Evolutionary conservation across 257 asterid species (phyloP).

Genomic region (Nicotiana attenuata): DNA sequence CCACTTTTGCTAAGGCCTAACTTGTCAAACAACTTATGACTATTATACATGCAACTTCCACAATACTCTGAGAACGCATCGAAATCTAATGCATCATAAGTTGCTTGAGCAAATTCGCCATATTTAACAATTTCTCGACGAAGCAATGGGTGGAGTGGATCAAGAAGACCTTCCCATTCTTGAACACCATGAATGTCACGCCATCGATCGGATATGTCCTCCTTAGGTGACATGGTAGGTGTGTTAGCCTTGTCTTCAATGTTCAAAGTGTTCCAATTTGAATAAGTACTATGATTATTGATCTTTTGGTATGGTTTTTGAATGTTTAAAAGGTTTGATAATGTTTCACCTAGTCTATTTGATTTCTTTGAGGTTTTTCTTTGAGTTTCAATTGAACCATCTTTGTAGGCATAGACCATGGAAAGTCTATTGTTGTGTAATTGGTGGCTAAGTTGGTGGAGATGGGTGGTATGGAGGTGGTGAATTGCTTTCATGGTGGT

Average conservation of each 20-base stretch:
- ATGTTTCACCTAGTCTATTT: slow-evolving; percentile 38
- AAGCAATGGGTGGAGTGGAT: slow-evolving; percentile 63
- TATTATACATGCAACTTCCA: slow-evolving; percentile 60
- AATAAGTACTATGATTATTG: not conserved
- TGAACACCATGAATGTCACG: slow-evolving; percentile 47
- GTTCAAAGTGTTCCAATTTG: slow-evolving; percentile 5
- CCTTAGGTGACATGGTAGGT: slow-evolving; percentile 52
- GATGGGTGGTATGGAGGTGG: slow-evolving; percentile 10
- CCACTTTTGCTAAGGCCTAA: slow-evolving; percentile 42
- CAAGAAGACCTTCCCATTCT: slow-evolving; percentile 60
- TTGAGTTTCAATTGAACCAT: not conserved
- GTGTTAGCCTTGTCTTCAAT: slow-evolving; percentile 38
- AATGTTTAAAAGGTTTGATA: slow-evolving; percentile 41
- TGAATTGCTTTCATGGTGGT: slow-evolving; percentile 10
- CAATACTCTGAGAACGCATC: slow-evolving; percentile 60
- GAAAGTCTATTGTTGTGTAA: not conserved
- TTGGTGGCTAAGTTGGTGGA: not conserved
- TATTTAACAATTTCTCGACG: slow-evolving; percentile 61
- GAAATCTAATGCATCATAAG: slow-evolving; percentile 67
- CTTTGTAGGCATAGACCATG: slow-evolving; percentile 15
- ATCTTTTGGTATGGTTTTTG: slow-evolving; percentile 26
- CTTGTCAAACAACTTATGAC: slow-evolving; percentile 36
- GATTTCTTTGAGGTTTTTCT: slow-evolving; percentile 29
- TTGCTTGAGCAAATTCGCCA: slow-evolving; percentile 78
- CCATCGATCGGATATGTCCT: slow-evolving; percentile 50